Base-by-base conservation (phyloP, 2,329 filamentous ascomycete species). In the Paecilomyces niveus region DNA sequence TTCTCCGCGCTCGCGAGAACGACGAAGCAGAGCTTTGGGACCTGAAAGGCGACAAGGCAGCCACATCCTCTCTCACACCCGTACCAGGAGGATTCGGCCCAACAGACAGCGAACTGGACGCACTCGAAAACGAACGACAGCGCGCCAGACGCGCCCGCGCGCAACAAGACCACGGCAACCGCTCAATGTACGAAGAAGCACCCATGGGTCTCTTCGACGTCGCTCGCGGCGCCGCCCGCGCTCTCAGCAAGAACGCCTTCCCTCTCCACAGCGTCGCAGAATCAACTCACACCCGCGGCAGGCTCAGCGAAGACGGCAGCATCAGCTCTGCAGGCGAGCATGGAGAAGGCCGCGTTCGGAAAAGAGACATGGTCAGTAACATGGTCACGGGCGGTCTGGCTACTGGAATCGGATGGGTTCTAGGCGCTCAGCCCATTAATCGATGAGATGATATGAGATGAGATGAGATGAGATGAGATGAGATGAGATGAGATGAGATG, bases 361-460 rank as follows among this genome's bases (percentile, higher is more conserved):
- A 81, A 64, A 68, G 79, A 59, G 79, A 81, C 68, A 71, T 86
- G 74, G 83, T 87, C 54, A 84, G 84, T 59, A 86, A 80, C 72
- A 84, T 84, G 70, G 85, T 86, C 5, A 85, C 82, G 11, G 84
- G 83, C 2, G 83, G 83, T 6, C 69, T 87, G 66, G 83, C 83
- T 7, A 84, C 79, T 68, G 85, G 85, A 9, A 75, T 88, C 65
- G 85, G 85, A 8, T 88, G 85, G 85, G 82, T 87, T 58, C 69
- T 88, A 57, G 85, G 85, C 69, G 78, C 76, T 57, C 76, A 78
- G 59, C 76, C 77, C 13, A 72, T 76, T 53, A 71, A 74, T 67
- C 68, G 67, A 60, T 70, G 58, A 53, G 60, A 57, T 59, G 56
- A 55, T 56, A 61, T 45, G 58, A 56, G 54, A 53, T 22, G 31